A percentile compares a stretch with the other conserved stretches of the same genome.
Evolutionary conservation across 2,329 filamentous ascomycete genomes (phyloP).

Genomic region (Monilinia fructigena): DNA sequence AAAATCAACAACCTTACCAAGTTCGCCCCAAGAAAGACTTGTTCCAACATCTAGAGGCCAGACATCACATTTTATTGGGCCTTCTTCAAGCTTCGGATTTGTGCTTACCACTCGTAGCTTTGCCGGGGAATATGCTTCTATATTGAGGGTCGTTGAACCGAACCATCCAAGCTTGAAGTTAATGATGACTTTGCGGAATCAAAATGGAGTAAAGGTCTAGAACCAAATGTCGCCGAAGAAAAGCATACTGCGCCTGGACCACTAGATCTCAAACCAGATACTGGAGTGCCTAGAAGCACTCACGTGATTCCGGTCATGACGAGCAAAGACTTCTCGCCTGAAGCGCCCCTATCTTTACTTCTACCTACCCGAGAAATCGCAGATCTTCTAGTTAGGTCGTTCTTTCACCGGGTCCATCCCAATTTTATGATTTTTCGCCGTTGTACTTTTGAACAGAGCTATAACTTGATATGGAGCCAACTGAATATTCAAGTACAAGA

Average conservation of each 20-base stretch:
- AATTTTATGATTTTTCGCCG: slow-evolving; percentile 44
- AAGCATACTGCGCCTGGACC: slow-evolving; percentile 22
- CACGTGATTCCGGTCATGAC: slow-evolving; percentile 10
- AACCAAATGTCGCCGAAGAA: slow-evolving; percentile 35
- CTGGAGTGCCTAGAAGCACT: background rate
- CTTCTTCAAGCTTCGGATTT: slow-evolving; percentile 39
- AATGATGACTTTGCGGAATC: slow-evolving; percentile 36
- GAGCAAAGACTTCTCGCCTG: slow-evolving; percentile 25
- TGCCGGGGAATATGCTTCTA: slow-evolving; percentile 37
- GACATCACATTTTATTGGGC: slow-evolving; percentile 38
- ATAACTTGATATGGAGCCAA: slow-evolving; percentile 43
- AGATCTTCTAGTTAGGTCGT: slow-evolving; percentile 43
- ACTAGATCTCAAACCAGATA: slow-evolving; percentile 18
- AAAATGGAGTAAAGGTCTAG: slow-evolving; percentile 38
- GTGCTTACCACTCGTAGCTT: slow-evolving; percentile 37
- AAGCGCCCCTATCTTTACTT: slow-evolving; percentile 31
- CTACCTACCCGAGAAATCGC: slow-evolving; percentile 42
- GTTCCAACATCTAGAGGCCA: slow-evolving; percentile 34
- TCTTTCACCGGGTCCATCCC: slow-evolving; percentile 44
- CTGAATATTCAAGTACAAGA: slow-evolving; percentile 35
- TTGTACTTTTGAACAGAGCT: slow-evolving; percentile 43
- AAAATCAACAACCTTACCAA: slow-evolving; percentile 20
- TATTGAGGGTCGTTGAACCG: slow-evolving; percentile 29
- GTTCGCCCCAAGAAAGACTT: slow-evolving; percentile 33
- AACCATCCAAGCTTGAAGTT: slow-evolving; percentile 35